phyloP scores from a whole-genome alignment of 164 flowering plant species.

The Aristolochia contorta region DNA sequence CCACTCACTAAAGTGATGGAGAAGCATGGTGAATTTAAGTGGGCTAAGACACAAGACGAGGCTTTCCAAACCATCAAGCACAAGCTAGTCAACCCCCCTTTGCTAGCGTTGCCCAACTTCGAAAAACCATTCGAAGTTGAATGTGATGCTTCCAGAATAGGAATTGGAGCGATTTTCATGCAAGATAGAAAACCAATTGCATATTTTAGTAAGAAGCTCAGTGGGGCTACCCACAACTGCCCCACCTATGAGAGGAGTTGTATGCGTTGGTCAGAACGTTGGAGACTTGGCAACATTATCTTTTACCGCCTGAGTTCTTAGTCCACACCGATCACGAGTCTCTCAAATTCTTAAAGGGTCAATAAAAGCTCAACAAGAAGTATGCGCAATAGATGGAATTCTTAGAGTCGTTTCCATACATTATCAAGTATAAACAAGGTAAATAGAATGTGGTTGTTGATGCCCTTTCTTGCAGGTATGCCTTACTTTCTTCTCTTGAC shows the following conservation, averaged over 20 bases:
- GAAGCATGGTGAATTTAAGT: background rate
- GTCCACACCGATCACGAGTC: constrained; percentile 3
- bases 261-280: no score
- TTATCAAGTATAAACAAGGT: no score
- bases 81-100: background rate
- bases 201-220: background rate
- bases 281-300: constrained; percentile 1
- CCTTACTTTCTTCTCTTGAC: background rate
- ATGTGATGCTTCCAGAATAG: background rate
- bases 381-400: no score
- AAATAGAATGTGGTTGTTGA: background rate
- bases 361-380: background rate
- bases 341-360: background rate
- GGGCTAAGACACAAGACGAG: background rate
- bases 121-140: background rate
- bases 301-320: background rate
- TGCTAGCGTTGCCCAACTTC: background rate
- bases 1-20: background rate
- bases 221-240: background rate
- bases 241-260: no score
- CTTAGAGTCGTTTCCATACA: no score
- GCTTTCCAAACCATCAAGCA: background rate
- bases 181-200: background rate
- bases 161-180: background rate
- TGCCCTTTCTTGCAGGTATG: background rate